Evolutionary conservation across 202 grass and related monocot species (phyloP).

Genomic region (Elaeis oleifera): DNA sequence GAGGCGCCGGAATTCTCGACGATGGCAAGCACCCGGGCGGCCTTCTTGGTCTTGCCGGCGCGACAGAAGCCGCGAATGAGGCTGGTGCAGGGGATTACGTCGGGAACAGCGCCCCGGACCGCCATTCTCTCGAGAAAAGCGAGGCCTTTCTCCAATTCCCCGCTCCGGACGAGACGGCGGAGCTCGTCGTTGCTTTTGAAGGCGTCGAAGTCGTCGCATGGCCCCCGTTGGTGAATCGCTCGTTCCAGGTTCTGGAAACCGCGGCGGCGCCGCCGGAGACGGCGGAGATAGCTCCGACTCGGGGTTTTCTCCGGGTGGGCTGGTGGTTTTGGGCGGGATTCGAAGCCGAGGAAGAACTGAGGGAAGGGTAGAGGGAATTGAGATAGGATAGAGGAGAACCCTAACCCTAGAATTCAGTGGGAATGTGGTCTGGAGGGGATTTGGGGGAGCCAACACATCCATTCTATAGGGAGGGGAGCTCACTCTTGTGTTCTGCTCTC

Average conservation of each 20-base stretch:
- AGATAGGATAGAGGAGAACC: background rate
- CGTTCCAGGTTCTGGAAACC: constrained; percentile 22
- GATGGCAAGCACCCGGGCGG: constrained; percentile 45
- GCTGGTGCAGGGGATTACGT: constrained; percentile 37
- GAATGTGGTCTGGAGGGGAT: background rate
- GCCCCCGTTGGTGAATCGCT: constrained; percentile 10
- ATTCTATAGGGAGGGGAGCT: background rate
- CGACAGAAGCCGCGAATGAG: constrained; percentile 73
- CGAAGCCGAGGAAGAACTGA: background rate
- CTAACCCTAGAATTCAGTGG: background rate
- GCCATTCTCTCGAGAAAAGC: constrained; percentile 30
- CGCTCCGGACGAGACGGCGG: constrained; percentile 36
- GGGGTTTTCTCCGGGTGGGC: background rate
- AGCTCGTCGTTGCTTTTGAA: constrained; percentile 37
- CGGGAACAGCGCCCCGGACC: constrained; percentile 20
- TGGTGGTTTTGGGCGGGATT: background rate
- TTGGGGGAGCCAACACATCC: background rate
- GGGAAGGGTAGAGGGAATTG: background rate
- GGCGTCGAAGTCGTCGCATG: constrained; percentile 11
- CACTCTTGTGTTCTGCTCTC: background rate
- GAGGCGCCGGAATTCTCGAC: constrained; percentile 41
- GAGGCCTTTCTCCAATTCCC: constrained; percentile 49
- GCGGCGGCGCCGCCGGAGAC: constrained; percentile 13
- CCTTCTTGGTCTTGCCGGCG: constrained; percentile 33
- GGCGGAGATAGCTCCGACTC: background rate